Evolutionary conservation across 1,284 basidiomycete species (phyloP).

Genomic region (Phellinidium pouzarii): DNA sequence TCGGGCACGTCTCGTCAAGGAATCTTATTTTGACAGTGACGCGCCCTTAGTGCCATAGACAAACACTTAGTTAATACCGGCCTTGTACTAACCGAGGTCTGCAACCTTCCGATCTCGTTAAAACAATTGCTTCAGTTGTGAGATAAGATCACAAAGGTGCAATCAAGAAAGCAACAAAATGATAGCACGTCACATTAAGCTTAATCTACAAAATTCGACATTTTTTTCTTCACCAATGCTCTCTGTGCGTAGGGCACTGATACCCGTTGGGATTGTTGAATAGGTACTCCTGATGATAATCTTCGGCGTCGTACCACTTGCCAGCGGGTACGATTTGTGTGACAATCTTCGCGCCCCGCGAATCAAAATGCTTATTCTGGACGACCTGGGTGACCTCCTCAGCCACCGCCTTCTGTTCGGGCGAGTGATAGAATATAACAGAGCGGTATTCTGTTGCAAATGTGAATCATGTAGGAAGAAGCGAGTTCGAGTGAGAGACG

Average conservation of each 20-base stretch:
- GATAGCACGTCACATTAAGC: no score
- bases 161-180: no score
- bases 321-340: slow-evolving; percentile 65
- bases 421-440: slow-evolving; percentile 79
- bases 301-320: slow-evolving; percentile 79
- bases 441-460: slow-evolving; percentile 77
- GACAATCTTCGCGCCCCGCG: slow-evolving; percentile 69
- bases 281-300: slow-evolving; percentile 83
- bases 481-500: slow-evolving; percentile 28
- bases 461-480: slow-evolving; percentile 5
- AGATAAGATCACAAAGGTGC: no score
- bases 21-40: neutral
- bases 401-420: slow-evolving; percentile 73
- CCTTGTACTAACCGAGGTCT: no score
- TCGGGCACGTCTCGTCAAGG: neutral
- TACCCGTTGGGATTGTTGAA: slow-evolving; percentile 59
- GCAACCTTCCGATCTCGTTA: no score
- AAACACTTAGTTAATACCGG: slow-evolving; percentile 1
- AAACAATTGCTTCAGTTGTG: no score
- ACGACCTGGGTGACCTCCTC: slow-evolving; percentile 79
- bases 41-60: neutral
- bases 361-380: slow-evolving; percentile 77
- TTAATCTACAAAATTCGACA: neutral
- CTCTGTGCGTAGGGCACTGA: slow-evolving; percentile 47
- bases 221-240: slow-evolving; percentile 39